These are phyloP conservation scores for Scenedesmus sp. DNA, from an alignment of 163 green algal species.

Conservation along the genomic window DNA sequence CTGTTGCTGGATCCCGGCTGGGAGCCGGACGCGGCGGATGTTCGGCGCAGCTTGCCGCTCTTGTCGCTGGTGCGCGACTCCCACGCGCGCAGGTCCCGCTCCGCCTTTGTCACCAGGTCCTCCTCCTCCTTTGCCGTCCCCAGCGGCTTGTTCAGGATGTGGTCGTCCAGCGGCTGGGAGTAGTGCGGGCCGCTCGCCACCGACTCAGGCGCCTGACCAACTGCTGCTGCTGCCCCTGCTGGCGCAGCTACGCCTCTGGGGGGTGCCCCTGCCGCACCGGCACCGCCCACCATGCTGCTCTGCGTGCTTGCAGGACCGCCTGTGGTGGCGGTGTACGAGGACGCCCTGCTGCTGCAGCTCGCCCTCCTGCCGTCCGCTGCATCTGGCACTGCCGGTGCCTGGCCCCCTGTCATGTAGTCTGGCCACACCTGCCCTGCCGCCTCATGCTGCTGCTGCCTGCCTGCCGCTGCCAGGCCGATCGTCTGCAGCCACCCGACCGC, in stretches of 20 bases:
- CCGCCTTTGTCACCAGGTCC: background rate
- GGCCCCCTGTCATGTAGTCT: background rate
- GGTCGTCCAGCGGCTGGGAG: background rate
- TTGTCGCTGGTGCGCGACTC: background rate
- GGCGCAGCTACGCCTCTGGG: background rate
- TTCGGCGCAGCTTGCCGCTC: background rate
- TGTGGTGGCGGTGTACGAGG: background rate
- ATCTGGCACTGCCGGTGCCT: background rate
- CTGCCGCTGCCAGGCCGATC: background rate
- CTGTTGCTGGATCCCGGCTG: background rate
- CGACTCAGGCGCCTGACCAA: background rate
- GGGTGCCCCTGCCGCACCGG: background rate
- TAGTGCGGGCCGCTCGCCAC: background rate
- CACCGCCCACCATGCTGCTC: background rate
- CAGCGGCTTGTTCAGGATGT: background rate
- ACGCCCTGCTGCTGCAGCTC: background rate
- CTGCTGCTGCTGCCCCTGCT: slow-evolving; percentile 20
- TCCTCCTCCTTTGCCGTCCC: background rate
- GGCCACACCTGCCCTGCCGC: background rate
- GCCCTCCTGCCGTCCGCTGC: background rate
- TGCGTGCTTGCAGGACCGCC: background rate
- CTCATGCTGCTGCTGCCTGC: background rate
- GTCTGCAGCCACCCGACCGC: background rate
- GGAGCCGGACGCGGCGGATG: background rate
- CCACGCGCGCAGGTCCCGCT: background rate